Evolutionary conservation across 163 green algal genomes (phyloP), one percentile per base, ranked within the genome.

Genomic region (Coccomyxa subellipsoidea): DNA sequence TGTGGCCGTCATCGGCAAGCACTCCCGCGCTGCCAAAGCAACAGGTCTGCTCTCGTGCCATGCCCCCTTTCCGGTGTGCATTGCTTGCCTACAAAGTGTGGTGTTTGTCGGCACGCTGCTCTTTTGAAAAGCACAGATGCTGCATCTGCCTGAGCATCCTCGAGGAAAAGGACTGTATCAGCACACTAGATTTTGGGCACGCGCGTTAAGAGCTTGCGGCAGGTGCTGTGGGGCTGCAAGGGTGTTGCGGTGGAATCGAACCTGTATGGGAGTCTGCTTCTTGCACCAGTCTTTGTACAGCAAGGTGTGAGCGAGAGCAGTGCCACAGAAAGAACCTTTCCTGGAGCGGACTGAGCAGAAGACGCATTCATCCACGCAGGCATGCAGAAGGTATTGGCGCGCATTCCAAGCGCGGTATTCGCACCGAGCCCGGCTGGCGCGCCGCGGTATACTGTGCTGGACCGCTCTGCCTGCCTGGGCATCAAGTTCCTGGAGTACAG

Each of bases 351-450:
- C n/a, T 59, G 23, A 73, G n/a, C 66, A 35, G 66, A 8, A 35
- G n/a, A 12, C 21, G 18, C 7, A 10, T 35, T 73, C 66, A 35
- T 39, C 31, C 8, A 37, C 83, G 76, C 83, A 85, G 85, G 84
- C 10, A 35, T 94, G 53, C 71, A 87, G 76, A 87, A 85, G 71
- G 80, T 84, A 78, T 86, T 95, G 71, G 83, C 85, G 36, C 80
- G 81, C 15, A 81, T 97, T 34, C 94, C 93, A 27, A 92, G 83
- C 29, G 92, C 91, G 2, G 85, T 97, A 32, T 96, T 97, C 83
- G 91, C 94, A 87, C 85, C 89, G 25, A 89, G 54, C 32, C n/a
- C 54, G 54, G 85, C 85, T 35, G 92, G 88, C 32, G 84, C 90
- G 40, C 84, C 84, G 37, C 76, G 76, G 38, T 98, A 94, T 87